These are phyloP conservation scores for Tetracladium setigerum DNA, from an alignment of 495 filamentous ascomycete genomes.

Conservation along the genomic window DNA sequence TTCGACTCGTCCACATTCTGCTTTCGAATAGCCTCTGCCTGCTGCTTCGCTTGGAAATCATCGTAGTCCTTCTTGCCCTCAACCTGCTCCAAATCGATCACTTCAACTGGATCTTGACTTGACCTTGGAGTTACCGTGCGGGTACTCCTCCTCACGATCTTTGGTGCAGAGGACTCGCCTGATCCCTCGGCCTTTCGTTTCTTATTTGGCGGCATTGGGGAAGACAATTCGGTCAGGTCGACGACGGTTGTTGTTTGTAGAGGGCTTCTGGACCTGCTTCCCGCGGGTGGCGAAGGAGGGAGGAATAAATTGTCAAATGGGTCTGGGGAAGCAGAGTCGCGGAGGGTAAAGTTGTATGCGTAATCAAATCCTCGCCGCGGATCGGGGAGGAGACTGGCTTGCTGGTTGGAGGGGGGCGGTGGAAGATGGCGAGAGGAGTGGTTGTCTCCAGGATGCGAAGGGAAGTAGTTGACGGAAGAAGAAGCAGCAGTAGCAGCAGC, in stretches of 20 bases:
- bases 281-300: not conserved
- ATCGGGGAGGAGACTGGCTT: no score
- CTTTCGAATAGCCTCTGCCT: slow-evolving; percentile 38
- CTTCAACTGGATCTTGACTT: slow-evolving; percentile 32
- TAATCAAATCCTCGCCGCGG: not conserved
- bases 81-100: slow-evolving; percentile 56
- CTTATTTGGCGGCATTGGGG: slow-evolving; percentile 11
- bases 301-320: slow-evolving; percentile 10
- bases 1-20: slow-evolving; percentile 42
- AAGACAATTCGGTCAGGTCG: slow-evolving; percentile 27
- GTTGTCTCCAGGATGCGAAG: not conserved
- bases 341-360: not conserved
- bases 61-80: slow-evolving; percentile 38
- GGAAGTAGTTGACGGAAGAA: not conserved
- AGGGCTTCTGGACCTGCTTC: not conserved
- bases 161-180: slow-evolving; percentile 12
- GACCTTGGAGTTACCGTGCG: slow-evolving; percentile 18
- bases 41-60: slow-evolving; percentile 35
- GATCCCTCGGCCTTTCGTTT: slow-evolving; percentile 28
- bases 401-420: slow-evolving; percentile 13
- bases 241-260: slow-evolving; percentile 16
- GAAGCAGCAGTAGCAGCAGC: no score
- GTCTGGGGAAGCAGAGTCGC: slow-evolving; percentile 13
- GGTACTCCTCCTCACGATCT: slow-evolving; percentile 25
- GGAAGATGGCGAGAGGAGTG: not conserved